Evolutionary conservation across 306 rosid species (phyloP).

Genomic region (Crataegus laevigata): DNA sequence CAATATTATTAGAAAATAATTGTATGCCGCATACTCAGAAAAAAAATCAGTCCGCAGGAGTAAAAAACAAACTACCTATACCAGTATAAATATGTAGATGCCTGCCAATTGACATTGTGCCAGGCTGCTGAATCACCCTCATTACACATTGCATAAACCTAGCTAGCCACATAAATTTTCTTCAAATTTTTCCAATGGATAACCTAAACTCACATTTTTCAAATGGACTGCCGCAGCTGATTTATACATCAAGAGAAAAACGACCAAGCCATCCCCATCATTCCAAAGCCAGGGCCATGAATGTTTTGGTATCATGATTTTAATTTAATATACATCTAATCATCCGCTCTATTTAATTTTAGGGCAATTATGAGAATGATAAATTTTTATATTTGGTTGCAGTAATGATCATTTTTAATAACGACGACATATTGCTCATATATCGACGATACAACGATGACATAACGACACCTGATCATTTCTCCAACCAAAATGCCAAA

Average conservation of each 20-base stretch:
- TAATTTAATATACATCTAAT: neutral
- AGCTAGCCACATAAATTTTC: neutral
- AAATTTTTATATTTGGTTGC: too few species aligned
- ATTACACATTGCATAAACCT: too few species aligned
- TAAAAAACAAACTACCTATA: neutral
- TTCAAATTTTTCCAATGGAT: neutral
- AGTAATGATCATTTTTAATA: too few species aligned
- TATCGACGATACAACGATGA: too few species aligned
- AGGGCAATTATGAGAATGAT: too few species aligned
- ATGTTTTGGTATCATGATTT: conserved; percentile 40
- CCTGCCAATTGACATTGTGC: neutral
- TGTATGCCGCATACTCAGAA: neutral
- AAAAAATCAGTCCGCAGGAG: neutral
- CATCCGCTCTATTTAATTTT: too few species aligned
- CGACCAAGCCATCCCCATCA: conserved; percentile 41
- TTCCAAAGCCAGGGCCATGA: conserved; percentile 80
- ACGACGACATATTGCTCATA: too few species aligned
- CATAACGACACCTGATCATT: too few species aligned
- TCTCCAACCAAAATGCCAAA: too few species aligned
- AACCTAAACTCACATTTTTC: neutral
- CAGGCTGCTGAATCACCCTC: neutral
- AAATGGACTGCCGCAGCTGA: conserved; percentile 38
- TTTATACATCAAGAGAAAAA: conserved; percentile 64
- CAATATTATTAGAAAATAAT: neutral
- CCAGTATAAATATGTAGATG: neutral